Evolutionary conservation across 225 moss, liverwort and hornwort genomes (phyloP).

Genomic region (Marchantia paleacea): DNA sequence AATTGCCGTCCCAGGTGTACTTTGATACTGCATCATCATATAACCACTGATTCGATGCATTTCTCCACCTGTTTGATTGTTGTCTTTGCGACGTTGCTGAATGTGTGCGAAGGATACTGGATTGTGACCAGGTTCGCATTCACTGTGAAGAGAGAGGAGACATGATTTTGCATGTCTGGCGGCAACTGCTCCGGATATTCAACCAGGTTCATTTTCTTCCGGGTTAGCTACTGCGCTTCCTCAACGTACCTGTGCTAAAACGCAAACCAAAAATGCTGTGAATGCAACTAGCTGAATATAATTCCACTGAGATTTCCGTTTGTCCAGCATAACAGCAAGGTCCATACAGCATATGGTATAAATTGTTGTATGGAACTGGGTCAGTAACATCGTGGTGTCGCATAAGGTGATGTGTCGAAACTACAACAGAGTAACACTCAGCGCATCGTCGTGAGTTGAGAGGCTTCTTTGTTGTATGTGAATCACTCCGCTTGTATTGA

Average conservation of each 20-base stretch:
- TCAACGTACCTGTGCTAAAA: constrained; percentile 5
- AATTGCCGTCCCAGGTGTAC: too few relatives aligned
- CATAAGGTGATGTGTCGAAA: background rate
- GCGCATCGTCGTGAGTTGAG: background rate
- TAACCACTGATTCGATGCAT: too few relatives aligned
- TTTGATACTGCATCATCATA: too few relatives aligned
- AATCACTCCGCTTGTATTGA: background rate
- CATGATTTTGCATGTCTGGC: constrained; percentile 90
- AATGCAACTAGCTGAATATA: background rate
- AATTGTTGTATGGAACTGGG: background rate
- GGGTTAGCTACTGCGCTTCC: constrained; percentile 61
- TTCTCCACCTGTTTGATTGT: too few relatives aligned
- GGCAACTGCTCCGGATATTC: constrained; percentile 93
- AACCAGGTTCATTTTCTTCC: constrained; percentile 87
- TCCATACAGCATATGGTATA: background rate
- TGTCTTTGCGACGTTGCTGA: background rate
- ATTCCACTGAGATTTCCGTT: background rate
- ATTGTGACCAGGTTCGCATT: constrained; percentile 60
- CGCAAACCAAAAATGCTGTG: background rate
- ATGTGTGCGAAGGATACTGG: background rate
- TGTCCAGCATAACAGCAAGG: background rate
- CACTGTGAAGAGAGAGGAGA: constrained; percentile 94
- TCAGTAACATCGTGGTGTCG: background rate
- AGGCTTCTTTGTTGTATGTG: background rate
- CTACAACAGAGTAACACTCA: background rate